Percentiles rank a stretch among this genome's conserved stretches.
Conservation (phyloP, 2,329 filamentous ascomycete species). For the Phaeosphaeria sp. region DNA sequence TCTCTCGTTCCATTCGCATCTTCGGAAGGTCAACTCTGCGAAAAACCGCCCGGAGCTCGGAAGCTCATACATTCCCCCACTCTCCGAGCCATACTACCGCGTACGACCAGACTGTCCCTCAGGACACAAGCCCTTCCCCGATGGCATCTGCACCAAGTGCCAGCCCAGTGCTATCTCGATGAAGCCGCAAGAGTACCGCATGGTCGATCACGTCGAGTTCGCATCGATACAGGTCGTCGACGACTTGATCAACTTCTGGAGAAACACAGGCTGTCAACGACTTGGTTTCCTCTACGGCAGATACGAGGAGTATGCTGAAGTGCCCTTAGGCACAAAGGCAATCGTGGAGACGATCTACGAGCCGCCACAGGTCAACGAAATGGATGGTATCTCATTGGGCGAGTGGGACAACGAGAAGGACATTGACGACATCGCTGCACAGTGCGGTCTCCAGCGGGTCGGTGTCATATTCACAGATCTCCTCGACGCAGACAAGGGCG, state of each 20-base stretch:
- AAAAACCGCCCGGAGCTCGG: constrained; percentile 96
- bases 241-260: constrained; percentile 90
- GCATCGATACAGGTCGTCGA: constrained; percentile 84
- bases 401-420: constrained; percentile 86
- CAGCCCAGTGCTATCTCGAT: constrained; percentile 96
- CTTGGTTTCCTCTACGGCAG: constrained; percentile 90
- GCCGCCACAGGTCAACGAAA: constrained; percentile 86
- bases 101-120: constrained; percentile 90
- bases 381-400: constrained; percentile 84
- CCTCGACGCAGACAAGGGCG: constrained; percentile 77
- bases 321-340: constrained; percentile 92
- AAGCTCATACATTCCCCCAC: constrained; percentile 93
- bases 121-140: constrained; percentile 91
- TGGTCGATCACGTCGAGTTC: constrained; percentile 99
- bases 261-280: constrained; percentile 81
- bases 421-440: constrained; percentile 77
- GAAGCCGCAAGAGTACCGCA: constrained; percentile 91
- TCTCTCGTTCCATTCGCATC: constrained; percentile 90
- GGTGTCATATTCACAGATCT: constrained; percentile 96
- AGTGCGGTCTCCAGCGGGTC: constrained; percentile 86
- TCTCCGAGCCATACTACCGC: constrained; percentile 90
- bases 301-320: constrained; percentile 89
- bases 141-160: constrained; percentile 97
- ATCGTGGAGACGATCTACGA: constrained; percentile 98
- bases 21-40: constrained; percentile 92